A percentile compares a stretch with the other conserved stretches of the same genome.
These are phyloP conservation scores for Vanderwaltozyma tropicalis DNA, from an alignment of 805 yeast genomes.

Conservation along the genomic window DNA sequence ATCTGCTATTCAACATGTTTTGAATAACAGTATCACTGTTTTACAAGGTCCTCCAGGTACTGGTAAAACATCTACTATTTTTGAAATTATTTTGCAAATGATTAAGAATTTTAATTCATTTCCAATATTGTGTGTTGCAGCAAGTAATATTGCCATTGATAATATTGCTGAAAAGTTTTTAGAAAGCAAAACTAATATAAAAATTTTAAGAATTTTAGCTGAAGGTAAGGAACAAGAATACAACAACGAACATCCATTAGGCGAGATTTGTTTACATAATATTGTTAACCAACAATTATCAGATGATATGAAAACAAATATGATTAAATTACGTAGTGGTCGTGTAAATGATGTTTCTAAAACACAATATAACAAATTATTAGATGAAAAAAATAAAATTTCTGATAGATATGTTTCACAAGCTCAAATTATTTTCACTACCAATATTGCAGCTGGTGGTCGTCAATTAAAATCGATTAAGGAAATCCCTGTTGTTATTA, in stretches of 20 bases:
- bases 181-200: constrained; percentile 37
- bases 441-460: constrained; percentile 66
- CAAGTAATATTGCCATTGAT: constrained; percentile 67
- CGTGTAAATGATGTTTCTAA: constrained; percentile 33
- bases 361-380: constrained; percentile 40
- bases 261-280: constrained; percentile 54
- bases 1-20: constrained; percentile 42
- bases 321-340: constrained; percentile 36
- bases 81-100: constrained; percentile 50
- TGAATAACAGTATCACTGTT: constrained; percentile 41
- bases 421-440: constrained; percentile 61
- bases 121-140: constrained; percentile 65
- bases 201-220: constrained; percentile 48
- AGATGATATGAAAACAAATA: constrained; percentile 32
- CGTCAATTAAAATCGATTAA: constrained; percentile 45
- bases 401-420: constrained; percentile 45
- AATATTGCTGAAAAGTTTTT: constrained; percentile 63
- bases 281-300: constrained; percentile 44
- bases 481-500: constrained; percentile 54
- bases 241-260: constrained; percentile 43
- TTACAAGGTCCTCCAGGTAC: constrained; percentile 81
- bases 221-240: constrained; percentile 54
- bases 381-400: constrained; percentile 35
- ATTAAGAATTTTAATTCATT: constrained; percentile 43
- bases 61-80: constrained; percentile 65